phyloP scores from a whole-genome alignment of 2,329 filamentous ascomycete genomes.

The Paracamarosporium sp. region DNA sequence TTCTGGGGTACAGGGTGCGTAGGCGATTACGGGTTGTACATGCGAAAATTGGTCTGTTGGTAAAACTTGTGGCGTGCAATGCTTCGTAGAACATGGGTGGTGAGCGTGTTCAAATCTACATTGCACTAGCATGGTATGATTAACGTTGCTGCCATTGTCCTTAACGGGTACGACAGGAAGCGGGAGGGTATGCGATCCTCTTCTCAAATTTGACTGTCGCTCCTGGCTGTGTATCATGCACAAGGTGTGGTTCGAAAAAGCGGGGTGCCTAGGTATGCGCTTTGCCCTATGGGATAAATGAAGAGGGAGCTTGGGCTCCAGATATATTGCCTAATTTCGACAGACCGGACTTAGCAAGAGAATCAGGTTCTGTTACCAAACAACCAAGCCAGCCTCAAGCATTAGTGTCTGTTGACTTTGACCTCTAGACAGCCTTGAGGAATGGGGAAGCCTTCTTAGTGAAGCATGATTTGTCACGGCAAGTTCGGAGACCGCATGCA shows the following conservation, averaged over 20 bases:
- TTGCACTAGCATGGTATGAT: neutral
- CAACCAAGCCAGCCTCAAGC: neutral
- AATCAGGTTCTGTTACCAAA: slow-evolving; percentile 8
- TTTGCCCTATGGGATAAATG: slow-evolving; percentile 14
- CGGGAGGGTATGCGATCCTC: neutral
- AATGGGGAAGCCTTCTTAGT: neutral
- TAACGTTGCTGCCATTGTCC: too few species aligned
- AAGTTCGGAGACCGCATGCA: neutral
- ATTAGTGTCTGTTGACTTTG: neutral
- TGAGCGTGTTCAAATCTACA: too few species aligned
- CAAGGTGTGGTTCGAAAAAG: slow-evolving; percentile 9
- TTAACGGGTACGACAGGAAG: neutral
- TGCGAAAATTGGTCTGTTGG: slow-evolving; percentile 15
- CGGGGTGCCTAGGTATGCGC: slow-evolving; percentile 16
- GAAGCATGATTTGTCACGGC: neutral
- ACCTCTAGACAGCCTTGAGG: neutral
- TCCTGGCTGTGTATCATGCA: neutral
- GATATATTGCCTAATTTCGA: slow-evolving; percentile 30
- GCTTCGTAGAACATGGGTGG: too few species aligned
- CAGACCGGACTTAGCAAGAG: slow-evolving; percentile 16
- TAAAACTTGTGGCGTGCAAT: too few species aligned
- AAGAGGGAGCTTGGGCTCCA: slow-evolving; percentile 16
- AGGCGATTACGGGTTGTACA: slow-evolving; percentile 1
- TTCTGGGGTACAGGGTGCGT: slow-evolving; percentile 8
- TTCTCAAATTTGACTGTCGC: neutral